These are phyloP conservation scores for Striga asiatica DNA, from an alignment of 257 asterid genomes.

Conservation along the genomic window DNA sequence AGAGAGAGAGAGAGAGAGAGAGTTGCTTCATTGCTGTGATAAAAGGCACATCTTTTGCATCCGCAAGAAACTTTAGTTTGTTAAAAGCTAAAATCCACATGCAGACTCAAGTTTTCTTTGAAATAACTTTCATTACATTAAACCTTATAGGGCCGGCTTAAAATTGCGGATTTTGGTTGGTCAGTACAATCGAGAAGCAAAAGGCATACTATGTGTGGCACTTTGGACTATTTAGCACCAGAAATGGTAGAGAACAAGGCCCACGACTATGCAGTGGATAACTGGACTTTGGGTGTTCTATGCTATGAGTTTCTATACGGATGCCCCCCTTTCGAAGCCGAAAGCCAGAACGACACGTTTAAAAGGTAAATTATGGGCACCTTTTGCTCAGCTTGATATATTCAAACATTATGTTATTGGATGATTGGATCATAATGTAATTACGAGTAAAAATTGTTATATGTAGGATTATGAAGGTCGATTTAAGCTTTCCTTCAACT, in stretches of 20 bases:
- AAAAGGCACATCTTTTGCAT: too few species aligned
- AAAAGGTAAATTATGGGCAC: conserved; percentile 37
- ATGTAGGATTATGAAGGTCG: background rate
- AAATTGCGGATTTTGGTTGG: conserved; percentile 78
- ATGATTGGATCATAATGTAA: background rate
- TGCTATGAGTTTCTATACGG: conserved; percentile 42
- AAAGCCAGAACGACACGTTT: conserved; percentile 69
- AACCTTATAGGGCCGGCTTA: conserved; percentile 63
- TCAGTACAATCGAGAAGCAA: too few species aligned
- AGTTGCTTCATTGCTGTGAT: too few species aligned
- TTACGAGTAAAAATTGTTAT: conserved; percentile 1
- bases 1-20: too few species aligned
- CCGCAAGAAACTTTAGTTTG: background rate
- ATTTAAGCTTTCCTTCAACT: too few species aligned
- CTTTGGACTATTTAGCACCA: too few species aligned
- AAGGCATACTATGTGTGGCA: too few species aligned
- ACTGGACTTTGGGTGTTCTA: conserved; percentile 15
- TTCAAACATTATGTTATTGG: conserved; percentile 1
- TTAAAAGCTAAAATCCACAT: background rate
- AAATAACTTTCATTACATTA: too few species aligned
- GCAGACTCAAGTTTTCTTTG: background rate
- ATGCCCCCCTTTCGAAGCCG: conserved; percentile 87
- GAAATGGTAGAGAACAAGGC: too few species aligned
- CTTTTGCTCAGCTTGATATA: background rate
- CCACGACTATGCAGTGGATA: too few species aligned